These are phyloP conservation scores for Penicillium parvum DNA, from an alignment of 495 filamentous ascomycete species.

Conservation along the genomic window DNA sequence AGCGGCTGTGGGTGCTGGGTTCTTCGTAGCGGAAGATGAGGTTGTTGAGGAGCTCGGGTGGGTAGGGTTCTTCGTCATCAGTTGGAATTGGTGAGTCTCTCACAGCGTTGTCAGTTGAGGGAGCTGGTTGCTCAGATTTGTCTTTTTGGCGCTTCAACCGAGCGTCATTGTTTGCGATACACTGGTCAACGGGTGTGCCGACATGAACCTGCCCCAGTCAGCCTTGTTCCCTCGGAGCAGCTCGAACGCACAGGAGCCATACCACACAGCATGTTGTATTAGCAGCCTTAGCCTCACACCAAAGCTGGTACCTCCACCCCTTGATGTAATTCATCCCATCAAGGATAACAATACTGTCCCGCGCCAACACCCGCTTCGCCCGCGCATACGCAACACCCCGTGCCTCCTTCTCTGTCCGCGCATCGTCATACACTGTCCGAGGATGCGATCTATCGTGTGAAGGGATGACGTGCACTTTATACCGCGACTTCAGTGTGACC, in stretches of 20 bases:
- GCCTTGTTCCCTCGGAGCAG: too few relatives aligned
- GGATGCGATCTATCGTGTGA: conserved; percentile 44
- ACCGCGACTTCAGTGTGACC: conserved; percentile 46
- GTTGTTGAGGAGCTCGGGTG: conserved; percentile 74
- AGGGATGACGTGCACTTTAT: conserved; percentile 55
- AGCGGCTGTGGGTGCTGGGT: conserved; percentile 88
- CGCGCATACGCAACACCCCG: conserved; percentile 81
- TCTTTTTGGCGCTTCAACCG: conserved; percentile 22
- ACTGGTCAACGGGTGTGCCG: conserved; percentile 68
- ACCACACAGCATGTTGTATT: conserved; percentile 79
- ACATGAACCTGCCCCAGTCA: conserved; percentile 59
- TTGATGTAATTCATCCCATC: conserved; percentile 98
- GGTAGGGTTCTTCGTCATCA: conserved; percentile 53
- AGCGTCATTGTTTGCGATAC: conserved; percentile 46
- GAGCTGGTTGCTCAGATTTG: not conserved
- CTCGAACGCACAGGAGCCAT: too few relatives aligned
- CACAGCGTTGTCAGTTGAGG: not conserved
- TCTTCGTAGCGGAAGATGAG: conserved; percentile 95
- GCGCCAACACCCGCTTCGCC: conserved; percentile 73
- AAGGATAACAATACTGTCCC: conserved; percentile 79
- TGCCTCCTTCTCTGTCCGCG: conserved; percentile 80
- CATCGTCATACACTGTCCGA: conserved; percentile 50
- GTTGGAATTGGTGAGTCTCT: too few relatives aligned
- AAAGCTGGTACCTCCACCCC: conserved; percentile 92
- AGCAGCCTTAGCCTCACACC: conserved; percentile 87